Conservation (phyloP, 2,329 filamentous ascomycete species). For the Phaeosphaeria sp. region DNA sequence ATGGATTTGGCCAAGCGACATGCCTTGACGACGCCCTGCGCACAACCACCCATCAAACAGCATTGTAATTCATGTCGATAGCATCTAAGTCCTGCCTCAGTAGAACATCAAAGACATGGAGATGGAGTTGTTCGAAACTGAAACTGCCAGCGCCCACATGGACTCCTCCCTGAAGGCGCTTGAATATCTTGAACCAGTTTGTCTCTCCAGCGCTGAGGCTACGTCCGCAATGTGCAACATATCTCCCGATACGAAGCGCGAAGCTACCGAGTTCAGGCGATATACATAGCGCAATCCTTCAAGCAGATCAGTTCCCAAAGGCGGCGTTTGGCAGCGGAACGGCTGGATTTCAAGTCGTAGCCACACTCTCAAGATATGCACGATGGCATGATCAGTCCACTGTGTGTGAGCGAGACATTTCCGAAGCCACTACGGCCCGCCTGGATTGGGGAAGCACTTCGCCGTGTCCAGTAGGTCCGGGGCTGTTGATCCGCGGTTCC, state of each 20-base stretch:
- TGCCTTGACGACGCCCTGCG: background rate
- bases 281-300: background rate
- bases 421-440: background rate
- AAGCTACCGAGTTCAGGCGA: background rate
- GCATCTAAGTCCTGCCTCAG: background rate
- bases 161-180: background rate
- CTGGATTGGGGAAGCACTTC: background rate
- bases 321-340: background rate
- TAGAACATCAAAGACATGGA: too few species aligned
- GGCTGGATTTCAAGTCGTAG: background rate
- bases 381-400: background rate
- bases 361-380: background rate
- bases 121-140: background rate
- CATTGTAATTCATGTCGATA: background rate
- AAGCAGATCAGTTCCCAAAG: background rate
- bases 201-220: background rate
- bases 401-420: background rate
- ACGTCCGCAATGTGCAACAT: background rate
- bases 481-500: background rate
- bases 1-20: background rate
- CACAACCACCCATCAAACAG: background rate
- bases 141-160: background rate
- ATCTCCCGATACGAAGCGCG: background rate
- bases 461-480: background rate
- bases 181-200: too few species aligned